These are phyloP conservation scores for Lipomyces spencermartinsiae DNA, from an alignment of 805 yeast species.

Conservation along the genomic window DNA sequence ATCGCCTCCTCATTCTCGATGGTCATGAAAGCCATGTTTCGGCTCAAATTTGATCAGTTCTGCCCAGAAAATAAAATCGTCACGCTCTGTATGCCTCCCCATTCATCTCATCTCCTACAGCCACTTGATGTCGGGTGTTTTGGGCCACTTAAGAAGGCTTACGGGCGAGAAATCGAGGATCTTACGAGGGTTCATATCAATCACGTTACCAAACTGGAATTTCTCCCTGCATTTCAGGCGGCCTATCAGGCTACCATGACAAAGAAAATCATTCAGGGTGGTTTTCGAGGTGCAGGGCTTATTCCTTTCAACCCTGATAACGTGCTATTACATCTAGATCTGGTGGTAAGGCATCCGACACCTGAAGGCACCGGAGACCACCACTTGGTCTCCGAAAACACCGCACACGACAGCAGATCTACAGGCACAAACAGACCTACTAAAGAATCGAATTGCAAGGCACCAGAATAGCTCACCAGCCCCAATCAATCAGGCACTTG, in stretches of 20 bases:
- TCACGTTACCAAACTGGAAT: background rate
- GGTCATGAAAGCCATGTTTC: slow-evolving; percentile 25
- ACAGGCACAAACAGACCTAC: background rate
- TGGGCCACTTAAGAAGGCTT: slow-evolving; percentile 18
- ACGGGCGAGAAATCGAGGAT: slow-evolving; percentile 19
- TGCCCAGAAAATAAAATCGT: slow-evolving; percentile 14
- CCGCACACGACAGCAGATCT: background rate
- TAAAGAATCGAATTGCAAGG: background rate
- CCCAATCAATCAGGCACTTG: no score
- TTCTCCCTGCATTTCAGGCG: no score
- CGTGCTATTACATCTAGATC: slow-evolving; percentile 6
- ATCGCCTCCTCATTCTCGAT: slow-evolving; percentile 21
- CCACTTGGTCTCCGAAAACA: slow-evolving; percentile 6
- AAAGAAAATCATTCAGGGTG: no score
- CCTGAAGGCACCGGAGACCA: no score
- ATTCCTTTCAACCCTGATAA: background rate
- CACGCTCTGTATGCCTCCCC: slow-evolving; percentile 26
- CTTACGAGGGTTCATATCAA: slow-evolving; percentile 7
- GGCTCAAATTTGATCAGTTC: slow-evolving; percentile 4
- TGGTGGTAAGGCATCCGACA: background rate
- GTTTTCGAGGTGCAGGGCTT: slow-evolving; percentile 1
- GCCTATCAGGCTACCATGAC: background rate
- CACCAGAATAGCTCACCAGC: slow-evolving; percentile 4
- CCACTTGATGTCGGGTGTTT: slow-evolving; percentile 22
- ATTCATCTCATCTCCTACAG: slow-evolving; percentile 23